Evolutionary conservation across 1,139 yeast genomes (phyloP).

Genomic region (Meyerozyma carpophila): DNA sequence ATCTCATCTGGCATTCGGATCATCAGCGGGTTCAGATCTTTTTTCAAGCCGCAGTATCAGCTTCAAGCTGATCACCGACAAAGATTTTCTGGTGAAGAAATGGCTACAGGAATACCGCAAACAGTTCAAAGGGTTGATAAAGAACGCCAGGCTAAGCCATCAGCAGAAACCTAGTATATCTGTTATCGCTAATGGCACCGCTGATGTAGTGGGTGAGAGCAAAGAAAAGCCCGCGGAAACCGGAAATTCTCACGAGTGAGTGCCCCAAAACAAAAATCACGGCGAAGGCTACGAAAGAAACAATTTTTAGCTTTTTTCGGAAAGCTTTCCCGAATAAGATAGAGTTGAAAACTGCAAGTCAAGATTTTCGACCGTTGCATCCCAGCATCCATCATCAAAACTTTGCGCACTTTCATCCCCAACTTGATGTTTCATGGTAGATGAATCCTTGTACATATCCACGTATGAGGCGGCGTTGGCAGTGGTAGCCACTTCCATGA

Average conservation of each 20-base stretch:
- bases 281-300: no score
- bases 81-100: conserved; percentile 34
- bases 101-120: conserved; percentile 48
- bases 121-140: conserved; percentile 50
- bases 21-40: conserved; percentile 15
- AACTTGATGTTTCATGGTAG: conserved; percentile 5
- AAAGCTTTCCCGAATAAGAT: no score
- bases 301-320: no score
- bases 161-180: neutral
- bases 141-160: conserved; percentile 35
- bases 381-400: no score
- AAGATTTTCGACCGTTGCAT: no score
- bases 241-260: neutral
- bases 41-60: conserved; percentile 22
- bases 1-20: conserved; percentile 31
- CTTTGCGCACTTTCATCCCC: no score
- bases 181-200: neutral
- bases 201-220: neutral
- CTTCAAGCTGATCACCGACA: conserved; percentile 28
- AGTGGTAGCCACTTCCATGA: conserved; percentile 78
- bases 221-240: neutral
- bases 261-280: no score
- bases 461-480: conserved; percentile 80
- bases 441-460: conserved; percentile 42
- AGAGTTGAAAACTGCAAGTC: no score